A percentile compares a stretch with the other conserved stretches of the same genome.
Conservation (phyloP, 306 rosid genomes). For the Quercus gilva region DNA sequence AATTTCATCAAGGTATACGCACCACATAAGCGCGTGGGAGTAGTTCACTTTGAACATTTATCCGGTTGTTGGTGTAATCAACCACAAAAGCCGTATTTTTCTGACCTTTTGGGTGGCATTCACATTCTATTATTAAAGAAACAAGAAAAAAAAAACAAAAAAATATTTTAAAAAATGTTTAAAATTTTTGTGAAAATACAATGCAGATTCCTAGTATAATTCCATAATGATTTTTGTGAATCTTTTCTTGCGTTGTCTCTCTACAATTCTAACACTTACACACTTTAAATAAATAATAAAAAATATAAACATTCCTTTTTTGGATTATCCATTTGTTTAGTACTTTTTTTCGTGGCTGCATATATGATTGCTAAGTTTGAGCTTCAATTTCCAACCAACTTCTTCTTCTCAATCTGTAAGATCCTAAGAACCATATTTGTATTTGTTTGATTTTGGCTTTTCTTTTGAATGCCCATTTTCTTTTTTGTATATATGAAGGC, state of each 20-base stretch:
- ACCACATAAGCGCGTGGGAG: background rate
- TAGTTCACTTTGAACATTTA: background rate
- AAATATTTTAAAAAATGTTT: background rate
- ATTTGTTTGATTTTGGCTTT: constrained; percentile 10
- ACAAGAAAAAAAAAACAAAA: background rate
- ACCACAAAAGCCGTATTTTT: background rate
- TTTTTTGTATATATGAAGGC: background rate
- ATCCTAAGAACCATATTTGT: constrained; percentile 6
- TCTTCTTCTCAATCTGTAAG: background rate
- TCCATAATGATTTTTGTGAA: constrained; percentile 20
- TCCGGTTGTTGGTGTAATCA: background rate
- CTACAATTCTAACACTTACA: constrained; percentile 5
- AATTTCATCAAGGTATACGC: background rate
- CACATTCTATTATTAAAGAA: background rate
- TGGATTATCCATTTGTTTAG: constrained; percentile 2
- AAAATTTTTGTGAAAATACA: background rate
- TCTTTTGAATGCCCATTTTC: constrained; percentile 7
- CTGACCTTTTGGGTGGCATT: background rate
- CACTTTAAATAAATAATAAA: background rate
- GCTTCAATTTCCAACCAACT: background rate
- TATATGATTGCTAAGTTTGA: background rate
- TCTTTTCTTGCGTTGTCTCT: constrained; percentile 13
- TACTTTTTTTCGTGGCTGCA: constrained; percentile 13
- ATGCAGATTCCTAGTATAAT: constrained; percentile 6
- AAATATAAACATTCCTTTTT: background rate